phyloP scores from a whole-genome alignment of 257 asterid species.

The Mentha longifolia region DNA sequence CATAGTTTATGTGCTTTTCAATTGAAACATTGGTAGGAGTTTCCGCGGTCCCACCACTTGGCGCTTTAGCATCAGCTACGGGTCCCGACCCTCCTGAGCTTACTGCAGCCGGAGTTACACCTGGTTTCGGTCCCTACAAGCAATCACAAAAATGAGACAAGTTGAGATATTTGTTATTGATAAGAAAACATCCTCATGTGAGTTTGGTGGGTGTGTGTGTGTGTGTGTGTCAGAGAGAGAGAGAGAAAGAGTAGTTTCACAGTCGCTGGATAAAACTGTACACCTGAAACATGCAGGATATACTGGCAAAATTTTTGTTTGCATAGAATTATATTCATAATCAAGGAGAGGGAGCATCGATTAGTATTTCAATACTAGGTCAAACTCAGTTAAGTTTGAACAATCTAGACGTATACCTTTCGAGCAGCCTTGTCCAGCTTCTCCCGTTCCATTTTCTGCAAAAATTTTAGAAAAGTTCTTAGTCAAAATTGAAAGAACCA shows the following conservation, averaged over 20 bases:
- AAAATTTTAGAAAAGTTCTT: conserved; percentile 19
- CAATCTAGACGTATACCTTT: conserved; percentile 52
- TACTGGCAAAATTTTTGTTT: not conserved
- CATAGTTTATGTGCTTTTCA: conserved; percentile 72
- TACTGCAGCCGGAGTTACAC: conserved; percentile 58
- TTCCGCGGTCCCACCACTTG: conserved; percentile 49
- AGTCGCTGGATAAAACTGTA: conserved; percentile 1
- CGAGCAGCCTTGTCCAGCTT: conserved; percentile 90
- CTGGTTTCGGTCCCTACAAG: conserved; percentile 75
- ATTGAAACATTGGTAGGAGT: conserved; percentile 57
- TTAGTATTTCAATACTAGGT: not conserved
- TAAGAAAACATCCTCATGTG: not conserved
- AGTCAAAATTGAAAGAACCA: conserved; percentile 27
- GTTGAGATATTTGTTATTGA: not conserved
- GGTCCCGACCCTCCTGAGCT: conserved; percentile 60
- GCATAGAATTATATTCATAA: not conserved
- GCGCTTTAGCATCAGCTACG: conserved; percentile 60
- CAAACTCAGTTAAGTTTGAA: conserved; percentile 21
- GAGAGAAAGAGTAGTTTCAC: too few relatives aligned
- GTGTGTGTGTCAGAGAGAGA: not conserved
- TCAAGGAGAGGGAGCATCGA: conserved; percentile 5
- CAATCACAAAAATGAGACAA: conserved; percentile 26
- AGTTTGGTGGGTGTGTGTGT: not conserved
- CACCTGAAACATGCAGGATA: not conserved
- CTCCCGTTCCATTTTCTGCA: conserved; percentile 87